phyloP scores from a whole-genome alignment of 345 rosid genomes.

The Eucalyptus regnans region DNA sequence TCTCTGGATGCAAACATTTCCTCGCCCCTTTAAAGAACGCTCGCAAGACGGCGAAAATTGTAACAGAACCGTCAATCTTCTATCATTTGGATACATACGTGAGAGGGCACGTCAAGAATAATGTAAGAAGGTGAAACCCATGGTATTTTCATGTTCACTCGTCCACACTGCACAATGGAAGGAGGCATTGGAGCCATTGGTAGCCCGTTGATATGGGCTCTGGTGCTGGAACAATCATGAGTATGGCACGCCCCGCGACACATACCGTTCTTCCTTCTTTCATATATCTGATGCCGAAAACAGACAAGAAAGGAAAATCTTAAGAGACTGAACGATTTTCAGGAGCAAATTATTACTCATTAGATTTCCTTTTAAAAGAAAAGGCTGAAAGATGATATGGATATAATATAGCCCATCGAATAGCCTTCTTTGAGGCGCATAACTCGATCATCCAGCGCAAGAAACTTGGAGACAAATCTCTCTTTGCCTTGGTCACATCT shows the following conservation, averaged over 20 bases:
- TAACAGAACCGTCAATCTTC: neutral
- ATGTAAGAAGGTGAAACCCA: neutral
- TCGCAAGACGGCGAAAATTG: neutral
- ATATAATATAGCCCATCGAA: neutral
- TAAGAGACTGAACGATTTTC: neutral
- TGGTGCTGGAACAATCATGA: conserved; percentile 67
- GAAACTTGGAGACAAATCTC: conserved; percentile 67
- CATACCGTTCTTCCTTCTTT: conserved; percentile 95
- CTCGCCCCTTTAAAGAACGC: neutral
- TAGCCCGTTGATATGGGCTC: conserved; percentile 66
- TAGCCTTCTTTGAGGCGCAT: conserved; percentile 96
- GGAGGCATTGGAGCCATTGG: conserved; percentile 62
- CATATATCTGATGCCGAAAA: conserved; percentile 40
- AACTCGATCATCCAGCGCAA: conserved; percentile 49
- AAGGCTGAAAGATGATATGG: neutral
- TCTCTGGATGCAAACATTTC: neutral
- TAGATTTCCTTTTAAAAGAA: neutral
- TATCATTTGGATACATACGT: neutral
- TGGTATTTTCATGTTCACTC: conserved; percentile 49
- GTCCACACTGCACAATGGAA: conserved; percentile 66
- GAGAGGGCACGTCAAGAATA: neutral
- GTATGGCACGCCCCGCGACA: conserved; percentile 46
- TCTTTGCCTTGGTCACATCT: conserved; percentile 48
- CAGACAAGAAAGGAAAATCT: neutral
- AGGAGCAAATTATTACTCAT: neutral